Conservation (phyloP, 805 yeast species). For the Ogataea polymorpha region DNA sequence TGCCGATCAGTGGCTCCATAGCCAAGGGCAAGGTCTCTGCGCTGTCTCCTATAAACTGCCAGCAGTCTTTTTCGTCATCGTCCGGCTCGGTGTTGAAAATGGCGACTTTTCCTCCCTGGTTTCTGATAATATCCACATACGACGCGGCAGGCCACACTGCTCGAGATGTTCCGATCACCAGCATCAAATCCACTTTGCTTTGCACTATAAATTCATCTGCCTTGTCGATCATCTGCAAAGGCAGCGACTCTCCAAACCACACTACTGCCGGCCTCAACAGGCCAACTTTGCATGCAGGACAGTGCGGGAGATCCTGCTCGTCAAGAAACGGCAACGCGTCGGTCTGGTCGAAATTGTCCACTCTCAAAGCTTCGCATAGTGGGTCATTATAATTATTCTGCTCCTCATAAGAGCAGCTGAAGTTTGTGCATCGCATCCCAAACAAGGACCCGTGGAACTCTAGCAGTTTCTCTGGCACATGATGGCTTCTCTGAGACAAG, state of each 20-base stretch:
- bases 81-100: constrained; percentile 70
- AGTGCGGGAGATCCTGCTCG: constrained; percentile 58
- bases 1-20: constrained; percentile 45
- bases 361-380: constrained; percentile 39
- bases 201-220: constrained; percentile 69
- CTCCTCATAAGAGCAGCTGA: constrained; percentile 63
- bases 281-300: constrained; percentile 71
- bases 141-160: constrained; percentile 91
- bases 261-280: constrained; percentile 84
- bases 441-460: constrained; percentile 83
- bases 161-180: constrained; percentile 85
- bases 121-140: constrained; percentile 72
- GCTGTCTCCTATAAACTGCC: constrained; percentile 83
- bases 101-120: constrained; percentile 78
- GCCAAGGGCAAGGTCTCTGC: constrained; percentile 67
- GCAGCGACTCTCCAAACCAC: constrained; percentile 92
- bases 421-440: constrained; percentile 69
- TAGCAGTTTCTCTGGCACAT: constrained; percentile 46
- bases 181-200: constrained; percentile 60
- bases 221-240: constrained; percentile 55
- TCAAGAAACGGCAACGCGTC: constrained; percentile 37
- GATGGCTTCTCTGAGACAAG: constrained; percentile 62
- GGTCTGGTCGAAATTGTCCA: constrained; percentile 7
- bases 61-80: constrained; percentile 38
- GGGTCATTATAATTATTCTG: constrained; percentile 54